phyloP scores from a whole-genome alignment of 192 early-diverging fungal species.

The Linnemannia schmuckeri region DNA sequence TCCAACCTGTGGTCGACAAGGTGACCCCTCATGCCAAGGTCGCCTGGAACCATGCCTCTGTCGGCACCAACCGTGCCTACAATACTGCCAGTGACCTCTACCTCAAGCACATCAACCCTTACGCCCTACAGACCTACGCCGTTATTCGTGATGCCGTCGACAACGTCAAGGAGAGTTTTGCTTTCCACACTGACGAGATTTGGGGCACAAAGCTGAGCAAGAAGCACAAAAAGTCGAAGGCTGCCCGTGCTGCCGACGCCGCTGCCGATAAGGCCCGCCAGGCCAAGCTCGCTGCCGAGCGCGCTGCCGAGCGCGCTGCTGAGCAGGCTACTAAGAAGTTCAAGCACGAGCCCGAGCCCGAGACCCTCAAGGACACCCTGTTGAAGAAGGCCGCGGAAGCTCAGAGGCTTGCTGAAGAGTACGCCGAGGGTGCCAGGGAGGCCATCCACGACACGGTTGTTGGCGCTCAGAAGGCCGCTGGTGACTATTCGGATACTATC shows the following conservation, averaged over 20 bases:
- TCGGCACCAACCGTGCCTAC: constrained; percentile 10
- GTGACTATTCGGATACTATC: constrained; percentile 10
- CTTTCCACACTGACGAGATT: constrained; percentile 41
- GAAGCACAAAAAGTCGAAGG: constrained; percentile 12
- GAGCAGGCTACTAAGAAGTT: not conserved
- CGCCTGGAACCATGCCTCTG: constrained; percentile 31
- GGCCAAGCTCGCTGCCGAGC: constrained; percentile 1
- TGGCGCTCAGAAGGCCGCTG: constrained; percentile 21
- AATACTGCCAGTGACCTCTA: constrained; percentile 16
- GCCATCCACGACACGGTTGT: constrained; percentile 9
- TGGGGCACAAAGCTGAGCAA: constrained; percentile 45
- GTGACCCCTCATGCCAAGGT: constrained; percentile 35
- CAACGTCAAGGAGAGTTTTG: constrained; percentile 26
- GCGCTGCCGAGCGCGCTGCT: not conserved
- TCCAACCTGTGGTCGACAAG: constrained; percentile 40
- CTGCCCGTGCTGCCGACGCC: constrained; percentile 5
- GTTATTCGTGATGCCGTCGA: constrained; percentile 19
- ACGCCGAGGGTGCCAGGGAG: constrained; percentile 21
- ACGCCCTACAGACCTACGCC: constrained; percentile 19
- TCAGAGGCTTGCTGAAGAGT: not conserved
- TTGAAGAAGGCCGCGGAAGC: constrained; percentile 28
- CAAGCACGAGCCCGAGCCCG: not conserved
- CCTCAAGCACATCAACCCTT: constrained; percentile 40
- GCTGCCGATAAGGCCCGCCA: not conserved
- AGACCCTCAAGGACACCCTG: constrained; percentile 26